These are phyloP conservation scores for Apiospora rasikravindrae DNA, from an alignment of 2,329 filamentous ascomycete species.

Conservation along the genomic window DNA sequence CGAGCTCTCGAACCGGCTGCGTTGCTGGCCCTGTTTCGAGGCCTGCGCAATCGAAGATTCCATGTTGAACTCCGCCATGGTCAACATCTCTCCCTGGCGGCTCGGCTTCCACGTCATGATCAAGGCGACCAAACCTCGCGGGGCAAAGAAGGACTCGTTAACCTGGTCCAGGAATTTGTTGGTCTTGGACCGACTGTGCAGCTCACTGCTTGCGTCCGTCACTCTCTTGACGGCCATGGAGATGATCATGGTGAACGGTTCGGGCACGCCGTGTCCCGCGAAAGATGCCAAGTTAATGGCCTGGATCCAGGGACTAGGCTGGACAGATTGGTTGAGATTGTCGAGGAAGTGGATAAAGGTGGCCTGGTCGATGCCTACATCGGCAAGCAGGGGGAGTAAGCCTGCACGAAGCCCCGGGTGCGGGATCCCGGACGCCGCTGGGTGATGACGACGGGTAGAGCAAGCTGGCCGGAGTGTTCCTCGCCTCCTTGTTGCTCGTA, in stretches of 20 bases:
- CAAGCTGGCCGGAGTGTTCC: background rate
- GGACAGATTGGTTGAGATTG: constrained; percentile 44
- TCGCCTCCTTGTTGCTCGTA: background rate
- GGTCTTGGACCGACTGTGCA: constrained; percentile 46
- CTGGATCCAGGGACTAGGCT: constrained; percentile 30
- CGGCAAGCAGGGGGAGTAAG: constrained; percentile 48
- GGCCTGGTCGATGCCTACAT: constrained; percentile 46
- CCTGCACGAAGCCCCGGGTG: constrained; percentile 48
- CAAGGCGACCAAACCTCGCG: constrained; percentile 44
- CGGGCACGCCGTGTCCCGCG: background rate
- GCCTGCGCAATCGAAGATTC: background rate
- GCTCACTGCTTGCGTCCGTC: constrained; percentile 47
- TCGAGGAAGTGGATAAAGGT: constrained; percentile 49
- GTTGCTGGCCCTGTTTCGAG: constrained; percentile 2
- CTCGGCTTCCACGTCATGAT: constrained; percentile 59
- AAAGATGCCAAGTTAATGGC: background rate
- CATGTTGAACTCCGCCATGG: constrained; percentile 18
- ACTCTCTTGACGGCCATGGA: constrained; percentile 49
- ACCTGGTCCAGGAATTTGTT: constrained; percentile 61
- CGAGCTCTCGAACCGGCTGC: constrained; percentile 41
- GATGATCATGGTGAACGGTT: constrained; percentile 33
- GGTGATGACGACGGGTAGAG: constrained; percentile 47
- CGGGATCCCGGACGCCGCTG: constrained; percentile 48
- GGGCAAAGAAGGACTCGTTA: constrained; percentile 62
- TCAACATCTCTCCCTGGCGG: constrained; percentile 32